phyloP scores from a whole-genome alignment of 805 yeast genomes.

The Saturnispora serradocipensis region DNA sequence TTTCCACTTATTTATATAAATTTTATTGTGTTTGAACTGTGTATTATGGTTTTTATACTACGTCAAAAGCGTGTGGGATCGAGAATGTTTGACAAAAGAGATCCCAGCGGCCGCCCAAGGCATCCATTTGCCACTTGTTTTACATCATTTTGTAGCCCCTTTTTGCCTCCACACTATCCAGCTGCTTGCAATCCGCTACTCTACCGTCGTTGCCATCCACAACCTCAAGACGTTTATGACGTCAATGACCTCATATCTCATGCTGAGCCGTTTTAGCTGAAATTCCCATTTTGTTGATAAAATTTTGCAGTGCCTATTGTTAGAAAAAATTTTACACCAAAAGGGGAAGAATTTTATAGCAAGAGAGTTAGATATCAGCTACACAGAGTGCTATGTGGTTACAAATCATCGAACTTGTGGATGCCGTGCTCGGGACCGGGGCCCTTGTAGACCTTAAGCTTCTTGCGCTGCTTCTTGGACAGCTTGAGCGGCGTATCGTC shows the following conservation, averaged over 20 bases:
- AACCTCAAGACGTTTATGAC: background rate
- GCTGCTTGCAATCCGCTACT: background rate
- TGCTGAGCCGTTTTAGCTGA: background rate
- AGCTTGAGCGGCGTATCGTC: slow-evolving; percentile 11
- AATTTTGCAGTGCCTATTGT: background rate
- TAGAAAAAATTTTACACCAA: background rate
- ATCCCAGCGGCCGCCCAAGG: no score
- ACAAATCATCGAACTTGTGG: slow-evolving; percentile 46
- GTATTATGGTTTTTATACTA: background rate
- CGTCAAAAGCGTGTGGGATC: background rate
- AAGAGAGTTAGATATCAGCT: background rate
- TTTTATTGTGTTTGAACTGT: background rate
- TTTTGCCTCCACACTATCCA: background rate
- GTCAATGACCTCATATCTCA: background rate
- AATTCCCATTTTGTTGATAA: background rate
- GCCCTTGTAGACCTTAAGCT: slow-evolving; percentile 33
- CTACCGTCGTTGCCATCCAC: background rate
- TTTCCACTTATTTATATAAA: background rate
- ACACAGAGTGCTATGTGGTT: background rate
- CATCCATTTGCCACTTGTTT: no score
- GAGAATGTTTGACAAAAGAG: background rate
- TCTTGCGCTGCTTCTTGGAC: slow-evolving; percentile 21
- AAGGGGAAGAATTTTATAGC: background rate
- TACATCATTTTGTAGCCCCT: background rate
- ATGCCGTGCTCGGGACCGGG: slow-evolving; percentile 58